A percentile compares a stretch with the other conserved stretches of the same genome.
phyloP scores from a whole-genome alignment of 768 basidiomycete genomes.

The Omphalotus guepiniiformis region DNA sequence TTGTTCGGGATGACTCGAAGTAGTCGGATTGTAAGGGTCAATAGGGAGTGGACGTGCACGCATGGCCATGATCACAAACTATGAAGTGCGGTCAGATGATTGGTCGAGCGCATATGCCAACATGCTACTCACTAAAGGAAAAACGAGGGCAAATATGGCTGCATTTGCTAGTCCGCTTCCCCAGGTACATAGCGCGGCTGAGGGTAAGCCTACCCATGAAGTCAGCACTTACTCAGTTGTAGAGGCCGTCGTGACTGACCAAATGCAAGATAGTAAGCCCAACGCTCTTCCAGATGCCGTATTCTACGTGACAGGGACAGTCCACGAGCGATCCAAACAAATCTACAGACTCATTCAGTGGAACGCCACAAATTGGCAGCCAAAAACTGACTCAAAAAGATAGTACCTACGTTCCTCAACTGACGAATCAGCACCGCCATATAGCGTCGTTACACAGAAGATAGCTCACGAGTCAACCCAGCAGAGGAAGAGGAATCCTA shows the following conservation, averaged over 20 bases:
- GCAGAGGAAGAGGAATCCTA: constrained; percentile 71
- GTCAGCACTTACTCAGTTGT: not conserved
- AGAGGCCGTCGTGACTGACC: constrained; percentile 35
- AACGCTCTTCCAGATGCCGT: constrained; percentile 78
- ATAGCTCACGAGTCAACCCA: constrained; percentile 82
- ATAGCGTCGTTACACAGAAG: not conserved
- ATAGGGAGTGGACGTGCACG: constrained; percentile 68
- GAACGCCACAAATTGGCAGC: constrained; percentile 2
- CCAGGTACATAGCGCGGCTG: constrained; percentile 68
- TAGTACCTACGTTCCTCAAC: constrained; percentile 58
- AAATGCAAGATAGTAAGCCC: constrained; percentile 86
- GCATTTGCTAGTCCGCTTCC: constrained; percentile 74
- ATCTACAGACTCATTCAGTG: constrained; percentile 36
- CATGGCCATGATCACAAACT: constrained; percentile 87
- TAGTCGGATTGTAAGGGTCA: constrained; percentile 68
- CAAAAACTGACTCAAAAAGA: constrained; percentile 70
- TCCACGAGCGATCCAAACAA: constrained; percentile 75
- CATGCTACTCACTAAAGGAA: constrained; percentile 64
- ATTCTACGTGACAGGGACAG: constrained; percentile 65
- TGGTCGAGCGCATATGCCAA: not conserved
- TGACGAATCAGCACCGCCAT: not conserved
- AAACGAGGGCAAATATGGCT: constrained; percentile 79
- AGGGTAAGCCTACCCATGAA: constrained; percentile 54
- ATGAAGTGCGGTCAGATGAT: constrained; percentile 2
- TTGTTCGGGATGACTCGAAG: constrained; percentile 26